Percentiles rank a stretch among this genome's conserved stretches.
Conservation (phyloP, 495 filamentous ascomycete genomes). For the Podospora comata region DNA sequence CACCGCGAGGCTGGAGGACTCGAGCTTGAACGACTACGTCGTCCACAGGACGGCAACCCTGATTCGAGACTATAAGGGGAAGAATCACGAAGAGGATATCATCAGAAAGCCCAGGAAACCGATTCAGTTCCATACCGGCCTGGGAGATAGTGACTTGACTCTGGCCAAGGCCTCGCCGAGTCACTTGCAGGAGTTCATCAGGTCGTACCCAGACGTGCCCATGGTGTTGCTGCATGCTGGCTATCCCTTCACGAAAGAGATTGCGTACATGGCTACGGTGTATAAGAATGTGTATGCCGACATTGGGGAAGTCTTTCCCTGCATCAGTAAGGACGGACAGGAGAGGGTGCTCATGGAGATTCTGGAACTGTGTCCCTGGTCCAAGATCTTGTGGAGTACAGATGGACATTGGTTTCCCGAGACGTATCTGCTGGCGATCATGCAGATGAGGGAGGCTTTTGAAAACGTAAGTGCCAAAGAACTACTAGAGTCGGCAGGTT, state of each 20-base stretch:
- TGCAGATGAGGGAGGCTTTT: constrained; percentile 73
- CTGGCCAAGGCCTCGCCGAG: constrained; percentile 70
- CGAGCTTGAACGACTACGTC: constrained; percentile 62
- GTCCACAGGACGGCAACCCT: constrained; percentile 55
- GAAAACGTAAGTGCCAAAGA: constrained; percentile 47
- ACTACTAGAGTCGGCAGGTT: too few relatives aligned
- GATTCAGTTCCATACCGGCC: constrained; percentile 81
- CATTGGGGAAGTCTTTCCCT: constrained; percentile 82
- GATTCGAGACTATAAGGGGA: constrained; percentile 41
- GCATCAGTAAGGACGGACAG: constrained; percentile 76
- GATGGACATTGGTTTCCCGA: constrained; percentile 85
- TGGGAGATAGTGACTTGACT: constrained; percentile 80
- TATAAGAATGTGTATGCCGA: constrained; percentile 85
- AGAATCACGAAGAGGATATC: constrained; percentile 8
- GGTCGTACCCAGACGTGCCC: constrained; percentile 61
- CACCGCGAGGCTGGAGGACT: constrained; percentile 55
- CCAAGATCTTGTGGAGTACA: constrained; percentile 80
- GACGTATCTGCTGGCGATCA: constrained; percentile 73
- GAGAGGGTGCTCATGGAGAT: constrained; percentile 68
- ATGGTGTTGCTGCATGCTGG: constrained; percentile 80
- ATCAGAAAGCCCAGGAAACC: constrained; percentile 55
- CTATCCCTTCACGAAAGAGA: constrained; percentile 82
- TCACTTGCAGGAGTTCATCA: constrained; percentile 71
- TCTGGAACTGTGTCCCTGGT: constrained; percentile 70
- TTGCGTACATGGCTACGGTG: constrained; percentile 74